Evolutionary conservation across 2,329 filamentous ascomycete genomes (phyloP).

Genomic region (Pseudogymnoascus sp.): DNA sequence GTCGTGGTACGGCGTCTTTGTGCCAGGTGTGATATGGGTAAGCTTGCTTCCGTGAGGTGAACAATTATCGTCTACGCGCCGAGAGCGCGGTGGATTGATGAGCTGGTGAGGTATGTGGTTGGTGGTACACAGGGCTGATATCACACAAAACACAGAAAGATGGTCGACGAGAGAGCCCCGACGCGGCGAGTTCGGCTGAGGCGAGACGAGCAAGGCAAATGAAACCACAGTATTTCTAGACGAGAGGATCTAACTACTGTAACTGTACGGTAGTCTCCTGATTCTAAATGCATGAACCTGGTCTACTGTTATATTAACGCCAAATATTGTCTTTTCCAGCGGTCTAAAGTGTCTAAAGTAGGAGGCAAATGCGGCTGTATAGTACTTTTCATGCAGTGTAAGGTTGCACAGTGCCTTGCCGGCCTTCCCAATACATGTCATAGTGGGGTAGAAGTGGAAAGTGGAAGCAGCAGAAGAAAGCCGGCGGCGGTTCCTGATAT

Average conservation of each 20-base stretch:
- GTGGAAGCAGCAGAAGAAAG: neutral
- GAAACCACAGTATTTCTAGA: neutral
- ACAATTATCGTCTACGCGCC: neutral
- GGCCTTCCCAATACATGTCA: neutral
- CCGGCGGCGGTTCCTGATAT: neutral
- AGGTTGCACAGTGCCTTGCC: neutral
- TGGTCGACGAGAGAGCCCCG: neutral
- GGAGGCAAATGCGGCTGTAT: neutral
- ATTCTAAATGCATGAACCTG: neutral
- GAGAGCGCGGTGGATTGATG: neutral
- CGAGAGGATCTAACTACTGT: neutral
- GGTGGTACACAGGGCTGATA: neutral
- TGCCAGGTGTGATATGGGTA: neutral
- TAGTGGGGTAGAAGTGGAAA: neutral
- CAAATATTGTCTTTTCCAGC: neutral
- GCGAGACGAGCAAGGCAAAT: neutral
- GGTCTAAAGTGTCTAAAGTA: neutral
- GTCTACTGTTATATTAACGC: neutral
- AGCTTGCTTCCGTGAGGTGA: neutral
- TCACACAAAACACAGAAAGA: neutral
- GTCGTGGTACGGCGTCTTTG: neutral
- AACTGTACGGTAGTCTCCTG: neutral
- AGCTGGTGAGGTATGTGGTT: neutral
- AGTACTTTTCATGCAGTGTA: neutral
- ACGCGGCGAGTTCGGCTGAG: neutral